Evolutionary conservation across 2,329 filamentous ascomycete genomes (phyloP).

Genomic region (Alternaria brassicicola): DNA sequence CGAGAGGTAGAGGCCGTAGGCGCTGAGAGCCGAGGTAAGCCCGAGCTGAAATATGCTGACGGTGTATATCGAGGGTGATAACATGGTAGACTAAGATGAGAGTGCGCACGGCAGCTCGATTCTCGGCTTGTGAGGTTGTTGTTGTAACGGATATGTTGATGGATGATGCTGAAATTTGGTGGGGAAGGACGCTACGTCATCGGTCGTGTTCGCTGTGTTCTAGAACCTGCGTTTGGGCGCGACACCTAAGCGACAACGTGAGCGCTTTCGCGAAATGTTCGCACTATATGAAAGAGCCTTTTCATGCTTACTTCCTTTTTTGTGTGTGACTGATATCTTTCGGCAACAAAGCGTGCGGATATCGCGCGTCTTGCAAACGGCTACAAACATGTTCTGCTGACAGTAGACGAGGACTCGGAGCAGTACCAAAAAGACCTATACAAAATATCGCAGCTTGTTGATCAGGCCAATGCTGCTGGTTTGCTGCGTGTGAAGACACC

Average conservation of each 20-base stretch:
- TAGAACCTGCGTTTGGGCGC: not conserved
- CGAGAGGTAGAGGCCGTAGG: slow-evolving; percentile 42
- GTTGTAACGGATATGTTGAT: not conserved
- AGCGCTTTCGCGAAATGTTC: not conserved
- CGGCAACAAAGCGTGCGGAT: slow-evolving; percentile 34
- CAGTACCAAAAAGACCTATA: slow-evolving; percentile 47
- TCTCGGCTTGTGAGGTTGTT: not conserved
- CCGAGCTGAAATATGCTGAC: slow-evolving; percentile 19
- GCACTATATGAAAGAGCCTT: not conserved
- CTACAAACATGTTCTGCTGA: slow-evolving; percentile 33
- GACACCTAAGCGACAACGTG: not conserved
- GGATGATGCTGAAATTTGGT: not conserved
- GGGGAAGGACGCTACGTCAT: not conserved
- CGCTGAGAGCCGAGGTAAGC: slow-evolving; percentile 29
- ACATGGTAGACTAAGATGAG: not conserved
- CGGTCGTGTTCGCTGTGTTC: not conserved
- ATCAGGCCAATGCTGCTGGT: slow-evolving; percentile 41
- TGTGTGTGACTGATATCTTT: slow-evolving; percentile 31
- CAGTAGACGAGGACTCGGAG: slow-evolving; percentile 40
- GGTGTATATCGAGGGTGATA: not conserved
- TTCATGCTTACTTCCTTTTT: not conserved
- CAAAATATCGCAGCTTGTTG: slow-evolving; percentile 36
- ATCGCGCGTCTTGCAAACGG: slow-evolving; percentile 30
- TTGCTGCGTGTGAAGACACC: slow-evolving; percentile 36
- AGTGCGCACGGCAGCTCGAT: not conserved